Evolutionary conservation across 2,329 filamentous ascomycete species (phyloP).

Genomic region (Diplodia scrobiculata): DNA sequence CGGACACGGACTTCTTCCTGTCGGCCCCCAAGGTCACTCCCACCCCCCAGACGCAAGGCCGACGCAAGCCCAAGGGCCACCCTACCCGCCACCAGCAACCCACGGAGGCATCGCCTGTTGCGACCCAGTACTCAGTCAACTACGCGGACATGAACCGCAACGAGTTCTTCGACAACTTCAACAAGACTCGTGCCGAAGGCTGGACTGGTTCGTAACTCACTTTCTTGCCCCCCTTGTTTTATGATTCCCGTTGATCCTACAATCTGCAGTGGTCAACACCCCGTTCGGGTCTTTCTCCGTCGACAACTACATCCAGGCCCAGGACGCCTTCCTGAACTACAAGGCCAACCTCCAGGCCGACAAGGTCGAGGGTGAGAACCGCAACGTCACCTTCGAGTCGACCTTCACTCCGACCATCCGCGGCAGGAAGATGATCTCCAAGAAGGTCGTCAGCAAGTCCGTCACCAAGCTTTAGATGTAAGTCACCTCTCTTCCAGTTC

Average conservation of each 20-base stretch:
- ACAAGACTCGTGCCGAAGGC: background rate
- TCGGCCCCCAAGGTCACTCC: conserved; percentile 1
- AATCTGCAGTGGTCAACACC: background rate
- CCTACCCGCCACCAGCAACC: background rate
- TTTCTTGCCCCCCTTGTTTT: background rate
- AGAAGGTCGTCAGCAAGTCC: background rate
- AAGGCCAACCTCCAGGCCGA: background rate
- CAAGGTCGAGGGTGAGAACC: background rate
- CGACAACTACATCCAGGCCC: background rate
- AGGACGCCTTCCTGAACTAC: background rate
- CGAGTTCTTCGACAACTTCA: background rate
- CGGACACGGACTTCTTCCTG: conserved; percentile 34
- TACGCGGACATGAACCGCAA: background rate
- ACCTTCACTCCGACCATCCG: background rate
- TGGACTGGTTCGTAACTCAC: background rate
- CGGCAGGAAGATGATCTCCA: background rate
- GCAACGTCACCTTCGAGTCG: background rate
- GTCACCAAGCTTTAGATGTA: conserved; percentile 5
- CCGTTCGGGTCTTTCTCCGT: background rate
- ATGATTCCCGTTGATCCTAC: conserved; percentile 4
- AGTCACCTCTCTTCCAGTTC: background rate
- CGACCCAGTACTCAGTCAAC: background rate
- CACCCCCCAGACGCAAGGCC: background rate
- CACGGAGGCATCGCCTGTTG: background rate
- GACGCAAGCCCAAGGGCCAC: conserved; percentile 7